phyloP scores from a whole-genome alignment of 2,329 filamentous ascomycete species.

The Juglanconis sp. region DNA sequence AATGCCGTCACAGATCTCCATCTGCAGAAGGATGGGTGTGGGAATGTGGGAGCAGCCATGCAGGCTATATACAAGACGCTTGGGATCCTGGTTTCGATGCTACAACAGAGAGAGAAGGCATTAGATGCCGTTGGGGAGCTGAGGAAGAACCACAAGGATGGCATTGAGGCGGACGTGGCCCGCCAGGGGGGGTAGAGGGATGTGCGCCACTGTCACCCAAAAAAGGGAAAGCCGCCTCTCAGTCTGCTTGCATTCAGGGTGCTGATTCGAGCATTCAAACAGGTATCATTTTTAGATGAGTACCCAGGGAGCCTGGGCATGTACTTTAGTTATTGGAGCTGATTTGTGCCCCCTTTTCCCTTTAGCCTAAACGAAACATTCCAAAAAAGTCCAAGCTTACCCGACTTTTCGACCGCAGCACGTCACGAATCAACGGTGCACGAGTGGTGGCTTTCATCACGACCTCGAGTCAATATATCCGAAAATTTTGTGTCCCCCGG shows the following conservation, averaged over 20 bases:
- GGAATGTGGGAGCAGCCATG: not conserved
- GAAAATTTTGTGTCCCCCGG: not conserved
- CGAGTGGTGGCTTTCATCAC: not conserved
- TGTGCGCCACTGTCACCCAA: not conserved
- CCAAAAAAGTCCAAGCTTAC: not conserved
- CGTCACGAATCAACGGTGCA: no score
- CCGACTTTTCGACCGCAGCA: not conserved
- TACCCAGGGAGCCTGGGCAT: no score
- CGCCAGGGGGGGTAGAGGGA: no score
- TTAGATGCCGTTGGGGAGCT: not conserved
- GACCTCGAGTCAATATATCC: not conserved
- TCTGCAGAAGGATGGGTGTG: not conserved
- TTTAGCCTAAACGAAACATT: not conserved
- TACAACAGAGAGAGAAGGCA: constrained; percentile 7
- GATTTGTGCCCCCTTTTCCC: not conserved
- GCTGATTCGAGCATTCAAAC: not conserved
- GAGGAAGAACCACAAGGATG: not conserved
- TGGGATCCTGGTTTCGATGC: not conserved
- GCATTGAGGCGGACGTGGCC: not conserved
- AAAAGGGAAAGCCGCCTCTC: not conserved
- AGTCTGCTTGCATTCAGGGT: not conserved
- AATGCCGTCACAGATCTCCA: constrained; percentile 1
- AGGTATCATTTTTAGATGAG: not conserved
- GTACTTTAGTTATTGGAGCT: not conserved
- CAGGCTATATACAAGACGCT: not conserved